Evolutionary conservation across 352 stramenopile genomes (phyloP), one percentile per base, ranked within the genome.

Genomic region (Pythium rhizo-oryzae): DNA sequence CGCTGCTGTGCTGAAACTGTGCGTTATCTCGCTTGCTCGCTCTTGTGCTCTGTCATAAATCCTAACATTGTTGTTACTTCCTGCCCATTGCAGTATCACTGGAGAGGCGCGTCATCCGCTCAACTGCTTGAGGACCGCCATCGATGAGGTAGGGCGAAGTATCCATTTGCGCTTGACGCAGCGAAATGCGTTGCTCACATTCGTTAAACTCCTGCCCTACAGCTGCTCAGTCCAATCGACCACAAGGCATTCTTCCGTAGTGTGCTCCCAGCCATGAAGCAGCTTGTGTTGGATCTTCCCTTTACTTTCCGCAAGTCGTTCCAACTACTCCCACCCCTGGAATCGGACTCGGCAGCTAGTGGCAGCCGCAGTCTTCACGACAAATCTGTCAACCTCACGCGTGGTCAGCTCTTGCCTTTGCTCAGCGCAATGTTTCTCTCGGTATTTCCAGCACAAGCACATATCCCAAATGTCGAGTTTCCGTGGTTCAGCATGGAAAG

Each of bases 381-480:
- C 16, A 56, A 23, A 9, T 56, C n/a, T 15, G 21, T 59, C 28
- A 12, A 70, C 57, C 28, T 55, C 33, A 62, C 69, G n/a, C 49
- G 67, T 78, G 15, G 28, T 0, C 69, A 92, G 62, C 63, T 72
- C 2, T 59, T 90, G 13, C 67, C 77, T 41, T 47, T 93, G 24
- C 62, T 93, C 4, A 77, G 74, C 7, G 76, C 74, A 33, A 87
- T 79, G 55, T 92, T 94, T 59, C 89, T 91, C 21, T 65, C 76
- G 30, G 72, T 92, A 30, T 89, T 91, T 56, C 81, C 83, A 16
- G 71, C 76, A 18, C 80, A 90, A 70, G 74, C 47, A 5, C 65
- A 39, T 1, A 72, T 59, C 8, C 16, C 59, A 23, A 54, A 64
- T 8, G 64, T 86, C 2, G 70, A 85, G 19, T 90, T 92, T 24